Conservation (phyloP, 129 eudicot species). For the Chrysanthemum seticuspe region DNA sequence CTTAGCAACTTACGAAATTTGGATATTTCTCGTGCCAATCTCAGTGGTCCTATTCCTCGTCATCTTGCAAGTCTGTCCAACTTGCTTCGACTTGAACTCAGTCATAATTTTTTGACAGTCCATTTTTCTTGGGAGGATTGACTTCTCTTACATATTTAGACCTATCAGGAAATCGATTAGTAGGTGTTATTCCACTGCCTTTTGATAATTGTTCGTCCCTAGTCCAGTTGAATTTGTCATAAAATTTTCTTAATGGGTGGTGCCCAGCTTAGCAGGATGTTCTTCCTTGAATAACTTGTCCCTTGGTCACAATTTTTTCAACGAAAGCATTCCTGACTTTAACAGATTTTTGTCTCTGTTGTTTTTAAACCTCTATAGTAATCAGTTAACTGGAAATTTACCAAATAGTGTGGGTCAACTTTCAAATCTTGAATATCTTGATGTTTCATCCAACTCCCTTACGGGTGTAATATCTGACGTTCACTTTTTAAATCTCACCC, state of each 20-base stretch:
- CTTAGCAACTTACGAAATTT: conserved; percentile 23
- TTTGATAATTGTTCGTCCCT: conserved; percentile 4
- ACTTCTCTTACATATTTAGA: conserved; percentile 7
- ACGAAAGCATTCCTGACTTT: conserved; percentile 17
- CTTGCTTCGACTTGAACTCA: conserved; percentile 28
- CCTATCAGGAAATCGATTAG: conserved; percentile 12
- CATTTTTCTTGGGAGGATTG: conserved; percentile 15
- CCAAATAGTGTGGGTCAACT: neutral
- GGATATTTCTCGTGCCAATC: neutral
- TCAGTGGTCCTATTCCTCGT: conserved; percentile 27
- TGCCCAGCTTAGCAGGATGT: conserved; percentile 21
- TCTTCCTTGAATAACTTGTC: neutral
- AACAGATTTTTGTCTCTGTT: conserved; percentile 4
- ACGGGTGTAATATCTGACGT: conserved; percentile 6
- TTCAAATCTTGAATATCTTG: conserved; percentile 13
- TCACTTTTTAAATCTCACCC: conserved; percentile 23
- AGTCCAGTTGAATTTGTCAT: conserved; percentile 4
- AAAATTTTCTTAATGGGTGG: conserved; percentile 24
- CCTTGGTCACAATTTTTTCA: conserved; percentile 5
- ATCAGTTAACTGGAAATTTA: conserved; percentile 16
- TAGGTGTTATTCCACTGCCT: no score
- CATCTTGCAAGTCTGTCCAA: conserved; percentile 29
- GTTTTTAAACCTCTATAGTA: conserved; percentile 7
- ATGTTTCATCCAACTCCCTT: conserved; percentile 21
- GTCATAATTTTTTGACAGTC: neutral